phyloP scores from a whole-genome alignment of 1,139 yeast species.

The Debaryomyces fabryi region DNA sequence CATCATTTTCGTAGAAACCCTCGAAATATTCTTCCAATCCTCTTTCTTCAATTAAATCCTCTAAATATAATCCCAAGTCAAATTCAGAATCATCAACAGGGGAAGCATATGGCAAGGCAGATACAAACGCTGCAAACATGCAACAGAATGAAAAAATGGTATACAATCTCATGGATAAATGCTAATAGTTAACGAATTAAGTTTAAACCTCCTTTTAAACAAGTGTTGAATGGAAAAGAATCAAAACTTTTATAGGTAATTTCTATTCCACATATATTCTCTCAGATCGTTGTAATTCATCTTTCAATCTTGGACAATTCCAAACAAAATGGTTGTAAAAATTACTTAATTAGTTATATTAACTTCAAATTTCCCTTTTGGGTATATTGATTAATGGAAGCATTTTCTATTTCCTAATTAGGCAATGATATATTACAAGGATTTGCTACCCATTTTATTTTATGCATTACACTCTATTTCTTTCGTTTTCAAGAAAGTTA shows the following conservation, averaged over 20 bases:
- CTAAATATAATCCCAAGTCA: constrained; percentile 17
- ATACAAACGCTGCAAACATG: constrained; percentile 12
- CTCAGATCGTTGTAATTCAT: not conserved
- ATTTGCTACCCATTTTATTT: not conserved
- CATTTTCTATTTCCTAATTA: constrained; percentile 13
- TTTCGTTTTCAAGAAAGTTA: not conserved
- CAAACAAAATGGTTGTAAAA: constrained; percentile 7
- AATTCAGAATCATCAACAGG: constrained; percentile 24
- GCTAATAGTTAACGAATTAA: not conserved
- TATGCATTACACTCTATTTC: not conserved
- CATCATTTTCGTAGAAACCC: constrained; percentile 10
- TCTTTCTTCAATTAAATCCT: constrained; percentile 15
- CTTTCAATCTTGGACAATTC: constrained; percentile 5
- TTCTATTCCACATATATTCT: constrained; percentile 1
- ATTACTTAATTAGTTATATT: constrained; percentile 11
- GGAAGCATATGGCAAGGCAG: constrained; percentile 22
- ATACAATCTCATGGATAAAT: constrained; percentile 9
- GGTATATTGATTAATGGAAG: constrained; percentile 12
- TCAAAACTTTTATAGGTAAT: not conserved
- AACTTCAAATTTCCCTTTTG: constrained; percentile 13
- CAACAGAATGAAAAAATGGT: constrained; percentile 12
- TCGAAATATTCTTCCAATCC: constrained; percentile 15
- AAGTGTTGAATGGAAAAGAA: not conserved
- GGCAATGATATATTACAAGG: constrained; percentile 11
- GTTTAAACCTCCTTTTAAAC: not conserved